Evolutionary conservation across 176 grass and related monocot genomes (phyloP).

Genomic region (Carex myosuroides): DNA sequence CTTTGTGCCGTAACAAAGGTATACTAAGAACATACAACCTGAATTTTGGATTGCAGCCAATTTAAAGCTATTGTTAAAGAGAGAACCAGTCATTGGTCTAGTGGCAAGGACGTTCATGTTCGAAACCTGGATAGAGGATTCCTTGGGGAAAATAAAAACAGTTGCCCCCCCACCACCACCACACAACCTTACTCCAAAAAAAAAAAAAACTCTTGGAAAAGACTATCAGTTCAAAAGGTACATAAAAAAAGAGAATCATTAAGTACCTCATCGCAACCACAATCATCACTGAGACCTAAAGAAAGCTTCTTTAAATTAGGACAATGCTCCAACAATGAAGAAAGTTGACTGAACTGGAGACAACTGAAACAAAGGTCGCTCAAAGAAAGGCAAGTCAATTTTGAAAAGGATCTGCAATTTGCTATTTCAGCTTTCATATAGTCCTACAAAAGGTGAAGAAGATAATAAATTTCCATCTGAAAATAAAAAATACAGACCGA

Average conservation of each 20-base stretch:
- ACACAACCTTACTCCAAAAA: too few species aligned
- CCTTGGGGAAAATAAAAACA: too few species aligned
- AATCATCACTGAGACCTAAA: neutral
- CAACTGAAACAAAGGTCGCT: too few species aligned
- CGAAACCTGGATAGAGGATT: too few species aligned
- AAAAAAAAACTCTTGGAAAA: too few species aligned
- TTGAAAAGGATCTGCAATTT: neutral
- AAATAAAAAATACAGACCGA: neutral
- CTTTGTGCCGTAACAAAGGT: neutral
- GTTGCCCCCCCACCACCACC: too few species aligned
- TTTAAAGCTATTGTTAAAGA: neutral
- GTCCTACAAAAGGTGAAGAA: neutral
- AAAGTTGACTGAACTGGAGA: too few species aligned
- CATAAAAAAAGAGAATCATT: neutral
- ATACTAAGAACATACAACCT: neutral
- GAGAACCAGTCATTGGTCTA: too few species aligned
- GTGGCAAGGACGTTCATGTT: too few species aligned
- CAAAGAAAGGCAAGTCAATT: neutral
- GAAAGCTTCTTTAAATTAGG: neutral
- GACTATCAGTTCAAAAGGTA: neutral
- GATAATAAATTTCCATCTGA: neutral
- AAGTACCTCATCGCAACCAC: neutral
- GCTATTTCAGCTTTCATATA: neutral
- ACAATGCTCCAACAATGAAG: neutral
- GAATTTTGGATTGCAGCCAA: neutral